Conservation (phyloP, 2,329 filamentous ascomycete species). For the Pyricularia sp. region DNA sequence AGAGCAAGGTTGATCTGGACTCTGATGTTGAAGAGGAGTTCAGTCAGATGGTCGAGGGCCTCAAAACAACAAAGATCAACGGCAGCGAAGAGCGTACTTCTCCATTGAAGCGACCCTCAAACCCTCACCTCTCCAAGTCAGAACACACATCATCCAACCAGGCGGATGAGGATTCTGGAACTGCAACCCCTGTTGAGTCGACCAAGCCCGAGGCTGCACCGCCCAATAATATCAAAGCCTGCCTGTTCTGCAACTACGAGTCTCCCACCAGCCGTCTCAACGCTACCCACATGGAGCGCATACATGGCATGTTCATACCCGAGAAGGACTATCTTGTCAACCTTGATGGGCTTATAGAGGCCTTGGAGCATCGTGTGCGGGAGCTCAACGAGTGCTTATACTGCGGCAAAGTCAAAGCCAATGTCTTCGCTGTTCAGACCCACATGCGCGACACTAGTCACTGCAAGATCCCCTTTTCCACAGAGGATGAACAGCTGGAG, state of each 20-base stretch:
- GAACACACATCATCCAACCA: constrained; percentile 32
- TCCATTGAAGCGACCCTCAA: constrained; percentile 44
- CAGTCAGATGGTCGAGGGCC: constrained; percentile 63
- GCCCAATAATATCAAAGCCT: constrained; percentile 38
- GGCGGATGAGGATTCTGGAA: constrained; percentile 30
- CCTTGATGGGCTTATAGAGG: constrained; percentile 68
- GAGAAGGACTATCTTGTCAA: constrained; percentile 79
- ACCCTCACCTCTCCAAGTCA: constrained; percentile 38
- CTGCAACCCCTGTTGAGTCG: constrained; percentile 24
- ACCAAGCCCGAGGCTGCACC: constrained; percentile 1
- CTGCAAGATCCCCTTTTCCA: constrained; percentile 90
- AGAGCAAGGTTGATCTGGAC: constrained; percentile 41
- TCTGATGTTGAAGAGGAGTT: constrained; percentile 67
- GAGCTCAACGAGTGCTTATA: constrained; percentile 77
- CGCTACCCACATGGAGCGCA: constrained; percentile 79
- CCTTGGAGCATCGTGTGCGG: constrained; percentile 71
- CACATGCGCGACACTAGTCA: constrained; percentile 97
- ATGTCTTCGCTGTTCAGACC: constrained; percentile 73
- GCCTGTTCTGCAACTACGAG: constrained; percentile 86
- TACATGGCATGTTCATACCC: constrained; percentile 93
- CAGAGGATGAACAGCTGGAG: constrained; percentile 82
- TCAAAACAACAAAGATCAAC: constrained; percentile 53
- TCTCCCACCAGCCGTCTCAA: constrained; percentile 71
- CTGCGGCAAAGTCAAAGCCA: constrained; percentile 76
- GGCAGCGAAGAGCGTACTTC: constrained; percentile 30